Conservation (phyloP, 1,284 basidiomycete species). For the Leucoagaricus sp. region DNA sequence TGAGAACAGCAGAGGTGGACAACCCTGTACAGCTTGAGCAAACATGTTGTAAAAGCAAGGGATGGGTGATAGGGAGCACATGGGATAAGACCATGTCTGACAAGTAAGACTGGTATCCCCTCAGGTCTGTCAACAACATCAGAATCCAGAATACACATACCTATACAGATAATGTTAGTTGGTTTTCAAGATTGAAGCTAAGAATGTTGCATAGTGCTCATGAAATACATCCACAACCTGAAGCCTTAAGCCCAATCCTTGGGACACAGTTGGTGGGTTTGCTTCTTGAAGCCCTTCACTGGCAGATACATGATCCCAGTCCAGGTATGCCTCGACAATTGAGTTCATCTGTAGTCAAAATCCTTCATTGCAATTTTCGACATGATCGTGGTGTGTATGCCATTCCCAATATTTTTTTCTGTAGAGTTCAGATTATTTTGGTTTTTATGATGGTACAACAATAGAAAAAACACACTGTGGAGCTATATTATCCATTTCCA, state of each 20-base stretch:
- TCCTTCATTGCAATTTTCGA: neutral
- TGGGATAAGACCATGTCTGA: neutral
- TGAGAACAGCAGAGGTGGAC: conserved; percentile 8
- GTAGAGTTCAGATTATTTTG: too few species aligned
- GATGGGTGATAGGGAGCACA: neutral
- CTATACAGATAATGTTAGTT: neutral
- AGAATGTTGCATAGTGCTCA: neutral
- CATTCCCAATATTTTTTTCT: neutral
- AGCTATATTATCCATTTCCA: too few species aligned
- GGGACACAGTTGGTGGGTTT: neutral
- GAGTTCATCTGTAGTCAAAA: neutral
- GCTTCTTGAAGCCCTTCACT: neutral
- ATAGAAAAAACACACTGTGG: too few species aligned
- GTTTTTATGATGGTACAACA: too few species aligned
- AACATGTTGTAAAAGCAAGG: neutral
- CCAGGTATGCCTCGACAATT: neutral
- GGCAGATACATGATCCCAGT: neutral
- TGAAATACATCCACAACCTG: neutral
- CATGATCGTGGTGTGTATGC: neutral
- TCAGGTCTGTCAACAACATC: neutral
- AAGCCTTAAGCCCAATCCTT: neutral
- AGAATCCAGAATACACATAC: neutral
- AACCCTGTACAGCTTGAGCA: neutral
- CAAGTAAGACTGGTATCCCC: neutral
- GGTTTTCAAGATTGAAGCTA: neutral